phyloP scores from a whole-genome alignment of 2,329 filamentous ascomycete species.

The Sporothrix variecibatus region DNA sequence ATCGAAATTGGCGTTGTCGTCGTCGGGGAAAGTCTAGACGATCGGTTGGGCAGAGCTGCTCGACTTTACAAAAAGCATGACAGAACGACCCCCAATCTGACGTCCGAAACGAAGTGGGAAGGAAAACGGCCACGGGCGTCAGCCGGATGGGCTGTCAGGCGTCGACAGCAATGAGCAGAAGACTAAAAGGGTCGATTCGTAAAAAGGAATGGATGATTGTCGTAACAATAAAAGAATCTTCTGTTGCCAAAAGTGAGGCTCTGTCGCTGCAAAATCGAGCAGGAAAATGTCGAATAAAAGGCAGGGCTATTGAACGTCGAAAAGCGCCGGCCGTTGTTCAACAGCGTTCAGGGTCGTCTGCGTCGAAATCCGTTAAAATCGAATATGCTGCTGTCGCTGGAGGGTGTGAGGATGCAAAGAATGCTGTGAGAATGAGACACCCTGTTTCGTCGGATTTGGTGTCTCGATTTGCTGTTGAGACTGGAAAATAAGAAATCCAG shows the following conservation, averaged over 20 bases:
- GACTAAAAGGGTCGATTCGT: neutral
- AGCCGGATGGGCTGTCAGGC: neutral
- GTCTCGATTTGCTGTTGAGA: neutral
- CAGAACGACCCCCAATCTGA: neutral
- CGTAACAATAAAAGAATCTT: neutral
- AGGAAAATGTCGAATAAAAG: neutral
- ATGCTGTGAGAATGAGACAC: neutral
- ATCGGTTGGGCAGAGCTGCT: neutral
- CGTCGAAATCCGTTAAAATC: neutral
- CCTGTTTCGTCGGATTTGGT: slow-evolving; percentile 2
- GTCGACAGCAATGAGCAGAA: neutral
- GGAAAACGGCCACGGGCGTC: neutral
- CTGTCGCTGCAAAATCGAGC: neutral
- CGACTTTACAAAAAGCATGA: neutral
- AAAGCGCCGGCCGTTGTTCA: neutral
- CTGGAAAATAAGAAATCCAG: neutral
- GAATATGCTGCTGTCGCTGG: neutral
- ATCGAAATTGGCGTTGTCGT: neutral
- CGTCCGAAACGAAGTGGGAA: neutral
- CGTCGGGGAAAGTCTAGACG: neutral
- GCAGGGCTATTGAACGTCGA: too few relatives aligned
- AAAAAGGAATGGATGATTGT: neutral
- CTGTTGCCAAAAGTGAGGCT: neutral
- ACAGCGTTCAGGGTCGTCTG: neutral
- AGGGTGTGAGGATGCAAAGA: neutral